Percentiles rank a stretch among this genome's conserved stretches.
Conservation (phyloP, 176 grass and related monocot species). For the Eremochloa ophiuroides region DNA sequence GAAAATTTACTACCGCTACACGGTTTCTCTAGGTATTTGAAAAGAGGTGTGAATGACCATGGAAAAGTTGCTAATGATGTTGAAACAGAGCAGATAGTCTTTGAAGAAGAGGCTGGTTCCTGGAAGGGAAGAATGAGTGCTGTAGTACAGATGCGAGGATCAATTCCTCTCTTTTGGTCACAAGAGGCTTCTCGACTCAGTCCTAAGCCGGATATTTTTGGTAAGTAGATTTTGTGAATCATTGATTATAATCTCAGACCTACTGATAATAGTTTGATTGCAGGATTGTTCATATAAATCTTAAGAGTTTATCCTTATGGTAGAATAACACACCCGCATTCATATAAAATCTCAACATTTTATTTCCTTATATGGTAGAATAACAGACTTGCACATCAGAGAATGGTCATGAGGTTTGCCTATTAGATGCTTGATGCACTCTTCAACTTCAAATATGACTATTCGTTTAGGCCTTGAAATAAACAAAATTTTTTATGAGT, state of each 20-base stretch:
- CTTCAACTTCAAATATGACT: background rate
- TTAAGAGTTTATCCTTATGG: background rate
- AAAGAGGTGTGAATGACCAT: conserved; percentile 94
- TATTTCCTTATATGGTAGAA: background rate
- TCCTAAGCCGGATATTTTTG: conserved; percentile 98
- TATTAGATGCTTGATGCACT: background rate
- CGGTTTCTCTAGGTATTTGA: conserved; percentile 68
- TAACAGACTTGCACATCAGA: background rate
- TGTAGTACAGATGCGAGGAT: conserved; percentile 92
- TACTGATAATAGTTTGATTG: conserved; percentile 1
- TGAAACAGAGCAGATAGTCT: conserved; percentile 94
- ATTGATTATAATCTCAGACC: background rate
- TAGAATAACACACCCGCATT: background rate
- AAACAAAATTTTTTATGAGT: background rate
- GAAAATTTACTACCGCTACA: conserved; percentile 12
- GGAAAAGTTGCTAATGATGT: conserved; percentile 99
- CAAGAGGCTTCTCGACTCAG: conserved; percentile 90
- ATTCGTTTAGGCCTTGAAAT: conserved; percentile 8
- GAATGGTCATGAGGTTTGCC: background rate
- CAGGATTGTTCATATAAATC: background rate
- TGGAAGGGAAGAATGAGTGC: conserved; percentile 92
- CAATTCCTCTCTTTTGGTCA: conserved; percentile 98
- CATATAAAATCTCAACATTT: background rate
- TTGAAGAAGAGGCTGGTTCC: conserved; percentile 87
- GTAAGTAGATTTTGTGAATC: conserved; percentile 38